These are phyloP conservation scores for Penicillium arizonense DNA, from an alignment of 495 filamentous ascomycete species.

Conservation along the genomic window DNA sequence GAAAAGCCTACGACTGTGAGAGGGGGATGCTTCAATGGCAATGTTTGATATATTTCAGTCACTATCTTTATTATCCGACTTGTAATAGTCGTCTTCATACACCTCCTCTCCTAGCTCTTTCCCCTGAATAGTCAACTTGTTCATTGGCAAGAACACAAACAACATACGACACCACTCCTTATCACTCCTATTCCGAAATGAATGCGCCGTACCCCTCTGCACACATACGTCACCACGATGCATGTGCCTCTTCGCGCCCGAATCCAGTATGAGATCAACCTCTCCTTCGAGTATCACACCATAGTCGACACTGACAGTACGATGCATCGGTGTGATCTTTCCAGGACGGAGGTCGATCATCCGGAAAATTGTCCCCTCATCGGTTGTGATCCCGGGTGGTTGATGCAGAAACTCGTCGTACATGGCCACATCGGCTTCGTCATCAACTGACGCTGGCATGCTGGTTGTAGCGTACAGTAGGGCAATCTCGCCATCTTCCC, in stretches of 20 bases:
- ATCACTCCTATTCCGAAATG: constrained; percentile 56
- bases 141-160: constrained; percentile 41
- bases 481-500: constrained; percentile 37
- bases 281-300: constrained; percentile 68
- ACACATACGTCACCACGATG: constrained; percentile 68
- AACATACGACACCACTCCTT: constrained; percentile 57
- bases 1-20: too few relatives aligned
- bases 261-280: constrained; percentile 73
- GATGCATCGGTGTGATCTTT: constrained; percentile 67
- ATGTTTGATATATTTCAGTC: not conserved
- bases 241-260: constrained; percentile 55
- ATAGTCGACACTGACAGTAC: constrained; percentile 69
- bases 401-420: constrained; percentile 36
- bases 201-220: constrained; percentile 62
- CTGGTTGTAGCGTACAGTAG: constrained; percentile 39
- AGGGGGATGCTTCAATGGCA: too few relatives aligned
- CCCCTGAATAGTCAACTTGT: constrained; percentile 26
- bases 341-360: constrained; percentile 64
- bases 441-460: constrained; percentile 25
- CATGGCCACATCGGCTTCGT: constrained; percentile 36
- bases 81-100: constrained; percentile 26
- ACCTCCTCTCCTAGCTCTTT: constrained; percentile 24
- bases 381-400: constrained; percentile 29
- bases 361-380: constrained; percentile 36
- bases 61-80: not conserved